phyloP scores from a whole-genome alignment of 2,329 filamentous ascomycete species.

The Passalora sequoiae region DNA sequence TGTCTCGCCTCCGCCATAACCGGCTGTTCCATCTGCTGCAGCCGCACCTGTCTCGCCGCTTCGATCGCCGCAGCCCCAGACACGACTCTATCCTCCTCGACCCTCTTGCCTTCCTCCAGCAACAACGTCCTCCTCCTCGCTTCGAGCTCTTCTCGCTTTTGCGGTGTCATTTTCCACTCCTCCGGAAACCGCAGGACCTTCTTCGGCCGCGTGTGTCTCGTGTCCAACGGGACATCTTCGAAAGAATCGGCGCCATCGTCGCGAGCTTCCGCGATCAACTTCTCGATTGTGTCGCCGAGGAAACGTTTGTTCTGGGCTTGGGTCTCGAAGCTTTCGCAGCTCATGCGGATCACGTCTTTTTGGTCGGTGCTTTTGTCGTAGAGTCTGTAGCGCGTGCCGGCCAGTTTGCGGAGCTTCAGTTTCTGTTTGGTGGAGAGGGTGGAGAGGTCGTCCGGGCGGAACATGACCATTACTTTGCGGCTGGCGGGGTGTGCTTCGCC shows the following conservation, averaged over 20 bases:
- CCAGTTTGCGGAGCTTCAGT: constrained; percentile 80
- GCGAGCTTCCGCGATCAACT: constrained; percentile 66
- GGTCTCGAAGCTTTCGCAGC: constrained; percentile 74
- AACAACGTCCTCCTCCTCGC: constrained; percentile 51
- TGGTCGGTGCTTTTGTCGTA: constrained; percentile 57
- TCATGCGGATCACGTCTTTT: constrained; percentile 78
- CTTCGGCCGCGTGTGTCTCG: constrained; percentile 73
- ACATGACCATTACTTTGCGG: constrained; percentile 91
- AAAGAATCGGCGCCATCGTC: constrained; percentile 76
- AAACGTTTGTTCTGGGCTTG: constrained; percentile 97
- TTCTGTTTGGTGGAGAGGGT: constrained; percentile 62
- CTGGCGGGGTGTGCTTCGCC: constrained; percentile 87
- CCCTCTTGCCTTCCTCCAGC: constrained; percentile 52
- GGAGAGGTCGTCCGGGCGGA: constrained; percentile 66
- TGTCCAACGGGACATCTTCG: constrained; percentile 82
- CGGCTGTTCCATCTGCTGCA: constrained; percentile 26
- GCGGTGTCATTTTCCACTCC: constrained; percentile 73
- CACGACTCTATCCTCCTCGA: constrained; percentile 44
- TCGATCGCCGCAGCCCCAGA: constrained; percentile 29
- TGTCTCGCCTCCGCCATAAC: constrained; percentile 30
- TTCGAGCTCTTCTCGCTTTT: constrained; percentile 61
- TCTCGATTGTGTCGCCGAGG: constrained; percentile 70
- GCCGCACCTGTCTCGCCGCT: constrained; percentile 22
- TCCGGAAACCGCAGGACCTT: constrained; percentile 66
- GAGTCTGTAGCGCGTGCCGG: constrained; percentile 64